Base-by-base conservation (phyloP, 768 basidiomycete genomes). In the Russula sp. region DNA sequence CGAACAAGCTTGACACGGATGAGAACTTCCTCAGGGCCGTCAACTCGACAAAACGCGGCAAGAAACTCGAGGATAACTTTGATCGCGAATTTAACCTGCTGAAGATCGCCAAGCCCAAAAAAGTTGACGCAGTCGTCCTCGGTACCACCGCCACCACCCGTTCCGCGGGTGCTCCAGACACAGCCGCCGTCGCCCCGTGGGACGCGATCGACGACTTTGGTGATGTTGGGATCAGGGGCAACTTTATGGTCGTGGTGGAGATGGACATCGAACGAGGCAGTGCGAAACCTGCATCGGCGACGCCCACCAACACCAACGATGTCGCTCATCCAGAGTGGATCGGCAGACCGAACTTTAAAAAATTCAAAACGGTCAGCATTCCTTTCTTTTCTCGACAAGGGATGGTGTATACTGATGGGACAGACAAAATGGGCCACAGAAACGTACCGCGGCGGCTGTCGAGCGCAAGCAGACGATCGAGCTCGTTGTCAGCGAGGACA, bases 21-120 rank as follows among this genome's bases (percentile, higher is more conserved):
- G 74, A 74, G 6, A 79, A 77, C 0, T 88, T 89, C 68, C 73
- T 89, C 34, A 84, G 81, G 60, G 87, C 87, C 0, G 73, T 89
- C 39, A 86, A 87, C 11, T 87, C 85, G 1, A 84, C 75, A 7
- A 88, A 86, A 65, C 78, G 78, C n/a, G 83, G 82, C 6, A 87
- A 85, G 74, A 84, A 79, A 66, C 65, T 72, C 1, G 86, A 86
- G 68, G 85, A 88, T 67, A 76, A 77, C 0, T 87, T 87, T 60
- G 88, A 90, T 70, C 79, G 85, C 25, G 87, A 90, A 57, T 90
- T 90, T 66, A 88, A 88, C 67, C 81, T 83, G 41, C 74, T 90
- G 54, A 85, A 81, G 66, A 85, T 90, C 50, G 77, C 83, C 8
- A 84, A 81, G 64, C 83, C 86, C 3, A 80, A 81, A 41, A 60